Evolutionary conservation across 2,329 filamentous ascomycete species (phyloP).

Genomic region (Corynespora cassiicola): DNA sequence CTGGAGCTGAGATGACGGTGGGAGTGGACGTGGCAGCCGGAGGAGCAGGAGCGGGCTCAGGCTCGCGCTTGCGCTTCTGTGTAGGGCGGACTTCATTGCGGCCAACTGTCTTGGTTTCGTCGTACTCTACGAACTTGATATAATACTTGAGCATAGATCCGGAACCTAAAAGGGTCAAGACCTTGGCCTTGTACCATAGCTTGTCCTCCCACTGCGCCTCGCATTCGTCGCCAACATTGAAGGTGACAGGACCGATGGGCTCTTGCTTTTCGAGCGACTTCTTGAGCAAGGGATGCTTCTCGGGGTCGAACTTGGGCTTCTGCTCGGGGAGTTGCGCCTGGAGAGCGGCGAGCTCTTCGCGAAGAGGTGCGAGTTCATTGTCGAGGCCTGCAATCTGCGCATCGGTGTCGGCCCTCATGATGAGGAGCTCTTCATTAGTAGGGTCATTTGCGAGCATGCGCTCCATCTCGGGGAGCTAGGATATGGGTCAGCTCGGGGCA

Average conservation of each 20-base stretch:
- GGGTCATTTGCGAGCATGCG: slow-evolving; percentile 77
- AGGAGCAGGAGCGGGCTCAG: slow-evolving; percentile 72
- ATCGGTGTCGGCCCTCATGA: slow-evolving; percentile 83
- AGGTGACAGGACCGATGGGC: slow-evolving; percentile 57
- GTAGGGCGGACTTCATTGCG: slow-evolving; percentile 39
- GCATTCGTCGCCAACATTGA: slow-evolving; percentile 87
- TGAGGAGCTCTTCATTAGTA: slow-evolving; percentile 79
- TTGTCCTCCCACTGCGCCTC: slow-evolving; percentile 93
- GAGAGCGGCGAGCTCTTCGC: slow-evolving; percentile 70
- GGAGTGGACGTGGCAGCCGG: slow-evolving; percentile 49
- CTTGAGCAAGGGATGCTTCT: slow-evolving; percentile 78
- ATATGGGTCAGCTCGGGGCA: slow-evolving; percentile 6
- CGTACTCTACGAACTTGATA: slow-evolving; percentile 94
- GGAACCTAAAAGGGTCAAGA: slow-evolving; percentile 92
- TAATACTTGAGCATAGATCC: slow-evolving; percentile 90
- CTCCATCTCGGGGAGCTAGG: slow-evolving; percentile 66
- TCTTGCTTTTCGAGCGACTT: slow-evolving; percentile 50
- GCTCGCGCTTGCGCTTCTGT: slow-evolving; percentile 73
- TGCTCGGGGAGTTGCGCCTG: slow-evolving; percentile 56
- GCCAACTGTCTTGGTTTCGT: slow-evolving; percentile 81
- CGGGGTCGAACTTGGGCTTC: slow-evolving; percentile 73
- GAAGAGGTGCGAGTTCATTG: slow-evolving; percentile 69
- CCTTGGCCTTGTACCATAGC: slow-evolving; percentile 87
- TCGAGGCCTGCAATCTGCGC: slow-evolving; percentile 80
- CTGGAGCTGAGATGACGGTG: slow-evolving; percentile 68